Evolutionary conservation across 768 basidiomycete species (phyloP), one percentile per base, ranked within the genome.

Genomic region (Pleurotus tuber-regium): DNA sequence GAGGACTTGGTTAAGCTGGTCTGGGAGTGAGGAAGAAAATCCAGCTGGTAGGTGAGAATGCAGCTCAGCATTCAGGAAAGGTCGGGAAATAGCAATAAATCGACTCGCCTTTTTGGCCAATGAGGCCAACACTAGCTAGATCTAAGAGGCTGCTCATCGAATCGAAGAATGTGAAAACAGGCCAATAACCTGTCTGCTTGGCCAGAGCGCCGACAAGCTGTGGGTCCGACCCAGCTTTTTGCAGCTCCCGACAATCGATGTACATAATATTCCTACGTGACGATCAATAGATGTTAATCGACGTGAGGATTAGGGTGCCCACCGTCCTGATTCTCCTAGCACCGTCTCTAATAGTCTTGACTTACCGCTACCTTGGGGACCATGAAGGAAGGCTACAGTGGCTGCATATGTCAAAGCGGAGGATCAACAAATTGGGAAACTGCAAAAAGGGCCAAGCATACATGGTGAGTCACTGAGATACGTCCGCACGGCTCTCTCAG

Each of bases 111-210:
- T 98, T 98, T 63, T 97, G 92, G 2, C 97, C 97, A 58, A 97
- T 97, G n/a, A 98, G 62, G 1, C 95, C 95, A 36, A 94, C 80
- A 53, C 86, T 87, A 1, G 92, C 93, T n/a, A 98, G 76, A 63
- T 98, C 96, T 54, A 98, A 82, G 51, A 98, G 69, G 55, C 81
- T 87, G 59, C 80, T 89, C 62, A 92, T 68, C 0, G 89, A 92
- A 59, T 86, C 84, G 43, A 92, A 70, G 69, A 93, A 88, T 4
- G 86, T 86, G 68, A 97, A 95, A 4, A 92, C 77, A 4, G 94
- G 95, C 77, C 84, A 87, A 62, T 92, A 92, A 29, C 96, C 94
- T 0, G 89, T 92, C 60, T 97, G 90, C 4, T 67, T 69, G 1
- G 95, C 93, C 7, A 98, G 71, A 4, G 73, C 73, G 19, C 73